Percentiles rank a stretch among this genome's conserved stretches.
Conservation (phyloP, 208 protist species). For the Acanthamoeba castellanii region DNA sequence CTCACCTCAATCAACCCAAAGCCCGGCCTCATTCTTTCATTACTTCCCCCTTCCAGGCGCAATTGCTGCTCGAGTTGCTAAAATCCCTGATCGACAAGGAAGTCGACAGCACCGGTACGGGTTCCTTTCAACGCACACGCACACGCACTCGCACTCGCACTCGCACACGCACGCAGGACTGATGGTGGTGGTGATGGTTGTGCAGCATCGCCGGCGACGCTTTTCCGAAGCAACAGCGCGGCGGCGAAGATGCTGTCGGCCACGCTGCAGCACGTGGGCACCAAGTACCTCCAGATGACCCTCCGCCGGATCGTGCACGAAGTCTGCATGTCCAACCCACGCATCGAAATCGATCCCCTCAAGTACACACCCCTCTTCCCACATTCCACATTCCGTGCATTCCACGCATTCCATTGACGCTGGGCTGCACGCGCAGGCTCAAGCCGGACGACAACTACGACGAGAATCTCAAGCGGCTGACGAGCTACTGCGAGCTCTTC, state of each 20-base stretch:
- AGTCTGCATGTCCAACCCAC: conserved; percentile 36
- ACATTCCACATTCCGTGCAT: background rate
- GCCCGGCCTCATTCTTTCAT: background rate
- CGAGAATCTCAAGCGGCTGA: conserved; percentile 47
- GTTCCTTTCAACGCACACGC: background rate
- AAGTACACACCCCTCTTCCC: background rate
- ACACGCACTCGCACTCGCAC: background rate
- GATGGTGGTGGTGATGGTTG: background rate
- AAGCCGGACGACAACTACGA: conserved; percentile 63
- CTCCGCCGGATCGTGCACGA: conserved; percentile 50
- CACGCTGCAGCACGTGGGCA: conserved; percentile 67
- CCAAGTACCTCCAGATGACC: conserved; percentile 58
- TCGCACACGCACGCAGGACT: no score
- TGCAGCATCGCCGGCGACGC: conserved; percentile 72
- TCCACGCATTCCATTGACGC: background rate
- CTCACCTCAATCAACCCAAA: background rate
- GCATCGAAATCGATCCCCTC: conserved; percentile 66
- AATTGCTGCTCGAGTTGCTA: conserved; percentile 61
- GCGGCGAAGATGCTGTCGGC: conserved; percentile 79
- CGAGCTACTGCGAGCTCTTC: conserved; percentile 58
- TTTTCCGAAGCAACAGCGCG: conserved; percentile 82
- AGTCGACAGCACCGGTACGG: conserved; percentile 34
- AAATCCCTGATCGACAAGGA: conserved; percentile 73
- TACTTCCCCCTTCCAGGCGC: background rate
- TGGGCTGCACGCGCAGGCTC: background rate